Evolutionary conservation across 164 flowering plant genomes (phyloP), one percentile per base, ranked within the genome.

Genomic region (Chimonanthus salicifolius): DNA sequence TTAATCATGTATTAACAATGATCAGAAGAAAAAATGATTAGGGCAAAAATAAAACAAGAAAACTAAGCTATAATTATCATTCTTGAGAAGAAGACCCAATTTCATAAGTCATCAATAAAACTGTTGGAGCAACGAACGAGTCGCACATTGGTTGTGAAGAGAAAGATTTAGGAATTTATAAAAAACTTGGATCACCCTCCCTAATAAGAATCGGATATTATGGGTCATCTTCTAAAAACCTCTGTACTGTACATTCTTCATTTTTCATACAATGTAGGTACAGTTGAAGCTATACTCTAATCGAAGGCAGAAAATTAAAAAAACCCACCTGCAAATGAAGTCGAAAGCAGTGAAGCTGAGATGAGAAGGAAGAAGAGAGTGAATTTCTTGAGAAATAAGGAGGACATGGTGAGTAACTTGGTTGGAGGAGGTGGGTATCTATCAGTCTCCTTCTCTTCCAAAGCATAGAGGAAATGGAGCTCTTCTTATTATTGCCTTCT

Each of bases 271-370:
- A 71, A 45, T 45, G 49, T 50, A 47, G 8, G 45, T 8, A 70
- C n/a, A 6, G 62, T 33, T 33, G 33, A 1, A 33, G 33, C 33
- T 33, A 33, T 33, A 1, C 44, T n/a, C 8, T 58, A 10, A 43
- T 62, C 7, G 9, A 67, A 20, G 64, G 74, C 60, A 72, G 49
- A 45, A 72, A 49, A 15, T 1, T 11, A 16, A 62, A 68, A 49
- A 65, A 63, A 77, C 78, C 62, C 58, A 87, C 94, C 94, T 87
- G 93, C 89, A 78, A 73, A 75, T 70, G 90, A 84, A 72, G 87
- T 74, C 72, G 89, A 81, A 49, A 86, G 66, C 60, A 87, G 75
- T 49, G 85, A 78, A 16, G 85, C 86, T 60, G 85, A 82, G 76
- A 88, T 69, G 76, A 90, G 74, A 71, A 89, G 81, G 70, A 85